Base-by-base conservation (phyloP, 352 stramenopile species). In the Globisporangium acanthophoron region DNA sequence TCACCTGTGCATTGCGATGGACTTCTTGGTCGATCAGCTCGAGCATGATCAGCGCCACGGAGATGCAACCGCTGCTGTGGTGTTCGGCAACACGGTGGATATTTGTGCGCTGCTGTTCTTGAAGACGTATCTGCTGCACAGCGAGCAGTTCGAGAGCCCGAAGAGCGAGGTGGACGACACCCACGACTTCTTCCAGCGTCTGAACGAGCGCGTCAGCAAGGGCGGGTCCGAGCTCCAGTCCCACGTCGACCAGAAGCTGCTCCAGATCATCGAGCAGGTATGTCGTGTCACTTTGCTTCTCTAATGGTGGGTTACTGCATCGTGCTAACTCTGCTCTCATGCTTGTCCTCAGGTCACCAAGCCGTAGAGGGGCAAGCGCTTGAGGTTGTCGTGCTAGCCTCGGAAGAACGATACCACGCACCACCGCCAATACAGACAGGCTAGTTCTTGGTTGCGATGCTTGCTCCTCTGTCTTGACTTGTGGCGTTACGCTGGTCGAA, bases 1-100 rank as follows among this genome's bases (percentile, higher is more conserved):
- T 29, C 79, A 90, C 37, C 54, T 90, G 13, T 77, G 65, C 49
- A 54, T 85, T 16, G 75, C 75, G n/a, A 90, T 90, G 71, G 68
- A 87, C 47, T 90, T 76, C 50, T 66, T 76, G 20, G 63, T 90
- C 27, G 70, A 78, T 55, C 64, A 84, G 46, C 59, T 88, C n/a
- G n/a, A 70, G 35, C 35, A 40, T 7, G 8, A 7, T 13, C 31
- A 54, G 35, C 35, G 31, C 37, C 24, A 53, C n/a, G 49, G 18
- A 21, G 15, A 50, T 16, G 33, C 39, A n/a, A 44, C 4, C 11
- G 39, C 6, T 11, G 18, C 44, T 4, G n/a, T 21, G n/a, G 16
- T 33, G 59, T 46, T 45, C 60, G 21, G 64, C 51, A 87, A 77
- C 47, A 66, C 67, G 0, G 66, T 88, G n/a, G 63, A 90, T 20